Evolutionary conservation across 2,329 filamentous ascomycete species (phyloP).

Genomic region (Arthrobotrys sinensis): DNA sequence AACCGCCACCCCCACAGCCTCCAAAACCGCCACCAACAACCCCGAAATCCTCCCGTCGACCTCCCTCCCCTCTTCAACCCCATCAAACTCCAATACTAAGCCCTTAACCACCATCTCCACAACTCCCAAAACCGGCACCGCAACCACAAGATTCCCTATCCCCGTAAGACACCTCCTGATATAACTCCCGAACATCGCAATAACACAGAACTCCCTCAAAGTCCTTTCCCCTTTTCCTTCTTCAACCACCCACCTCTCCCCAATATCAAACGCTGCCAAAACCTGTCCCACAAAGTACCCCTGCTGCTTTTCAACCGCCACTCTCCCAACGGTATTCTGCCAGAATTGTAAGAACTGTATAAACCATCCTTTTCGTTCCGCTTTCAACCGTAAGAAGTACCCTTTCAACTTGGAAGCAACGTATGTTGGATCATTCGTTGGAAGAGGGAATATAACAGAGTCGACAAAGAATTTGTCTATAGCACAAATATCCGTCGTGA

Average conservation of each 20-base stretch:
- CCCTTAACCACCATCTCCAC: conserved; percentile 14
- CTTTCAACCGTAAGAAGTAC: conserved; percentile 72
- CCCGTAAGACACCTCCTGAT: conserved; percentile 29
- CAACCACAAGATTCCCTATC: conserved; percentile 40
- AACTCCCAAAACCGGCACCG: conserved; percentile 35
- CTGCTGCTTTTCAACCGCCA: conserved; percentile 74
- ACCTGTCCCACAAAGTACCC: conserved; percentile 73
- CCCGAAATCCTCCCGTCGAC: conserved; percentile 49
- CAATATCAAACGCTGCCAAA: conserved; percentile 67
- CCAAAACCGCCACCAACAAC: conserved; percentile 37
- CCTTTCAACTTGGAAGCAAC: conserved; percentile 75
- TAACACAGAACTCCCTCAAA: conserved; percentile 32
- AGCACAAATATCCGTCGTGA: conserved; percentile 72
- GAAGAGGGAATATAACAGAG: conserved; percentile 74
- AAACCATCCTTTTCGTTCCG: conserved; percentile 69
- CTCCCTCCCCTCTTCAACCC: conserved; percentile 36
- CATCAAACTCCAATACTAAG: conserved; percentile 44
- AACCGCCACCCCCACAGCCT: conserved; percentile 38
- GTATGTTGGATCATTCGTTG: conserved; percentile 75
- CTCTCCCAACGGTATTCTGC: conserved; percentile 74
- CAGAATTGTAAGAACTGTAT: conserved; percentile 74
- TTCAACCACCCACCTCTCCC: conserved; percentile 27
- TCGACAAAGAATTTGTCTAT: conserved; percentile 69
- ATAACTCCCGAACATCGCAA: conserved; percentile 40
- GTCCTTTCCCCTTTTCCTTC: conserved; percentile 23